Conservation (phyloP, 2,329 filamentous ascomycete genomes). For the Pseudogymnoascus sp. region DNA sequence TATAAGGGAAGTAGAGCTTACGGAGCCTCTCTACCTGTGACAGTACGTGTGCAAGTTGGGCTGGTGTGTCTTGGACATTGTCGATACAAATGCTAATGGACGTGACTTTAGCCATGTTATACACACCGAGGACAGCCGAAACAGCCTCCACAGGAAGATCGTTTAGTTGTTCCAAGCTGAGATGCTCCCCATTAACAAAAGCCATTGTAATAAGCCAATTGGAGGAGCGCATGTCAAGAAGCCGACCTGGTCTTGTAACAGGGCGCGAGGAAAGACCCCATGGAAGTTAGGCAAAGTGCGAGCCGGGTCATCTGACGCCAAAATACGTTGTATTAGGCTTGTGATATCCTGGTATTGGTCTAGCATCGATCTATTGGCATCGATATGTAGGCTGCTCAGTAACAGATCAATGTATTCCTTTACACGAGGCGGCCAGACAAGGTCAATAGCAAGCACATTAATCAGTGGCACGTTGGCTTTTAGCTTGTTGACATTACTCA, state of each 20-base stretch:
- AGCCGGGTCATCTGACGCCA: background rate
- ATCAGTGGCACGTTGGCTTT: background rate
- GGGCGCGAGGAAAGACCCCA: background rate
- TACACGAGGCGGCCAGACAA: background rate
- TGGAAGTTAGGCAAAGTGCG: background rate
- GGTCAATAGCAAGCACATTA: background rate
- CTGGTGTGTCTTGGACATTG: constrained; percentile 12
- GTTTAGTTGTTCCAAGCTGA: background rate
- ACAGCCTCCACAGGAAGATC: background rate
- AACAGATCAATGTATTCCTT: background rate
- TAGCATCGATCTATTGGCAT: background rate
- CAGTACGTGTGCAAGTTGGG: constrained; percentile 13
- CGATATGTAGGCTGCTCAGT: background rate
- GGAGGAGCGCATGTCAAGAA: background rate
- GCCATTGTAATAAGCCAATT: background rate
- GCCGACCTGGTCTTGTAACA: background rate
- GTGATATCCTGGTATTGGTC: background rate
- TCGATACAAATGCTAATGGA: constrained; percentile 17
- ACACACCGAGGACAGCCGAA: background rate
- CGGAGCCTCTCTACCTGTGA: constrained; percentile 1
- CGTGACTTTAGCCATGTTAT: background rate
- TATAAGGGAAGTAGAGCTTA: constrained; percentile 14
- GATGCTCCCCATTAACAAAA: background rate
- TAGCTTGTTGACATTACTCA: background rate
- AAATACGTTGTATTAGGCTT: background rate